phyloP scores from a whole-genome alignment of 2,329 filamentous ascomycete species.

The Cucurbitaria berberidis region DNA sequence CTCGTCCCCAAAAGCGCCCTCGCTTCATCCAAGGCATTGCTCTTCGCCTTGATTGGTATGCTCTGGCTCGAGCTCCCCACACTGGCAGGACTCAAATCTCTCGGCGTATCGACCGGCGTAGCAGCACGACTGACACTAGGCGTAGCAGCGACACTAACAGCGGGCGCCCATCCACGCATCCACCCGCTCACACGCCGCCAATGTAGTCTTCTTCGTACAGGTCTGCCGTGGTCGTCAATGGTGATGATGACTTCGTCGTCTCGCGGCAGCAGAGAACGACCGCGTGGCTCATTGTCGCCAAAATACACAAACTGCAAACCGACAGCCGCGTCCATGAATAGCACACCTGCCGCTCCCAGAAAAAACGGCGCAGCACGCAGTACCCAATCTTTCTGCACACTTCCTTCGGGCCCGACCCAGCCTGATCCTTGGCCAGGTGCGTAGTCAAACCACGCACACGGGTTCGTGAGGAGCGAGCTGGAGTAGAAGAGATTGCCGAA shows the following conservation, averaged over 20 bases:
- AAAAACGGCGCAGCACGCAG: conserved; percentile 67
- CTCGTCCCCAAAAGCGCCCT: conserved; percentile 43
- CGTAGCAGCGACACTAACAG: conserved; percentile 49
- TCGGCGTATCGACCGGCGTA: conserved; percentile 35
- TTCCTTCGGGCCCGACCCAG: conserved; percentile 65
- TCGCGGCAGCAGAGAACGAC: conserved; percentile 24
- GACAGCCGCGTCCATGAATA: conserved; percentile 67
- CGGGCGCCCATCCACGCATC: conserved; percentile 71
- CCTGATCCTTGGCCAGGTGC: conserved; percentile 61
- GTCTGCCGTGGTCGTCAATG: conserved; percentile 44
- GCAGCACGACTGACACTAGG: conserved; percentile 36
- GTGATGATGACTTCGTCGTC: conserved; percentile 57
- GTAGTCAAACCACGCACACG: conserved; percentile 66
- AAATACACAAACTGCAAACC: conserved; percentile 69
- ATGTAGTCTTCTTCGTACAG: conserved; percentile 50
- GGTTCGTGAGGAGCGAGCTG: conserved; percentile 66
- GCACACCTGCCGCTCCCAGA: conserved; percentile 68
- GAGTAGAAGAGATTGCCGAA: conserved; percentile 73
- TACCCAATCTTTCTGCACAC: conserved; percentile 62
- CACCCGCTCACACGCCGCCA: conserved; percentile 67
- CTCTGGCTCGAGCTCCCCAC: conserved; percentile 21
- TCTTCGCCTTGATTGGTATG: conserved; percentile 30
- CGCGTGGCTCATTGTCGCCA: conserved; percentile 50
- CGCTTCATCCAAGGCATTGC: conserved; percentile 43
- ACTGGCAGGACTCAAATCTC: conserved; percentile 22